Base-by-base conservation (phyloP, 495 filamentous ascomycete genomes). In the Tuber magnatum region DNA sequence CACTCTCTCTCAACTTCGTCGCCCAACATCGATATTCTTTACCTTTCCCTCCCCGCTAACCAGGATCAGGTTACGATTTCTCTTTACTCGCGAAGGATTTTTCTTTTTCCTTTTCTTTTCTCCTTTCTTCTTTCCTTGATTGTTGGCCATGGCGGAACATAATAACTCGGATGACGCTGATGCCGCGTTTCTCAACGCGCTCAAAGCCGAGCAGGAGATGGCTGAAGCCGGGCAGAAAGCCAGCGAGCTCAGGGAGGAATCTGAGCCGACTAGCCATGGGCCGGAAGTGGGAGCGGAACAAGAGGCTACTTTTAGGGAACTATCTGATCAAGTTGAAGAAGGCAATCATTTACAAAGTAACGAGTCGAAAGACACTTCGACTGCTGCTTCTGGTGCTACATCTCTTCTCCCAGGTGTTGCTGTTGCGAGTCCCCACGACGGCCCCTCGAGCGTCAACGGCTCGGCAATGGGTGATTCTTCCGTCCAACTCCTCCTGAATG, bases 321-420 rank as follows among this genome's bases (percentile, higher is more conserved):
- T 79, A 75, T 79, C 77, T 75, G 72, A 72, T 65, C 77, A 65
- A 65, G 76, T 78, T 61, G 77, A 79, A 70, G 72, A 79, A 79
- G 77, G 79, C 78, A 79, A 72, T 75, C 76, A 75, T 79, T 79
- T 79, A 77, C 78, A 79, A 79, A 79, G 65, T 79, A 76, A 76
- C 56, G 77, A 70, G 76, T 79, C 68, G 76, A 77, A 79, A 79
- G 77, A 79, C 74, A 73, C 78, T 61, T 79, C 76, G 56, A 48
- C 46, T 69, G 48, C 71, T 78, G 77, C 78, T 69, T 78, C 76
- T 44, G 48, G 35, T 69, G 48, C 51, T 75, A 51, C 77, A 70
- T 79, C 77, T 74, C 77, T 78, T 74, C 77, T 78, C 76, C 77
- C 76, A 74, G 69, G 48, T 77, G 68, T 73, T 79, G 41, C 68